Conservation (phyloP, 441 rosid species). For the Metrosideros polymorpha region DNA sequence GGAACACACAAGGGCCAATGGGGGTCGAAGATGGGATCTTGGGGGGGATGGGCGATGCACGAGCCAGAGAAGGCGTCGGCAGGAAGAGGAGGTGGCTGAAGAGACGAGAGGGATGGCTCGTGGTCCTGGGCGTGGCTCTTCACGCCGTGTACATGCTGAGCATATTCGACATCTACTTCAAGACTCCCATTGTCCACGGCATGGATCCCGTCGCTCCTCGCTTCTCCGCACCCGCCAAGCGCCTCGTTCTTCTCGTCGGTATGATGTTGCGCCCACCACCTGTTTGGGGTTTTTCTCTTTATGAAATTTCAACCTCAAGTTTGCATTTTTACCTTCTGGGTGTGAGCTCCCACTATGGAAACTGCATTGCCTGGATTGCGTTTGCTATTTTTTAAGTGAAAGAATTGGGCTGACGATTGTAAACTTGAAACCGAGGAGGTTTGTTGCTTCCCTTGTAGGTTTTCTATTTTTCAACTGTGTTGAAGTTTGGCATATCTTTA, state of each 20-base stretch:
- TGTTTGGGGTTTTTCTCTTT: background rate
- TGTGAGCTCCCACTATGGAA: background rate
- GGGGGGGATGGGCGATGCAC: conserved; percentile 9
- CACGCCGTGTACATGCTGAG: conserved; percentile 92
- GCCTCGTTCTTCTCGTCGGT: conserved; percentile 87
- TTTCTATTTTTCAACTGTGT: background rate
- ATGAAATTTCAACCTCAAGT: background rate
- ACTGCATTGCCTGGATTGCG: background rate
- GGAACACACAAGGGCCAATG: conserved; percentile 2
- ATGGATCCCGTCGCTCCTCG: conserved; percentile 83
- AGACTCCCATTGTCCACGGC: conserved; percentile 92
- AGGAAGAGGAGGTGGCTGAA: conserved; percentile 44
- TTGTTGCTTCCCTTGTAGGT: background rate
- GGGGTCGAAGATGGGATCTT: conserved; percentile 22
- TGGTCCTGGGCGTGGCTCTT: conserved; percentile 69
- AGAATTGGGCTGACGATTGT: background rate
- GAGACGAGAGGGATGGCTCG: conserved; percentile 74
- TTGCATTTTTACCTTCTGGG: background rate
- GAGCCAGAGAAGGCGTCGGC: conserved; percentile 5
- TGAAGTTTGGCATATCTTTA: background rate
- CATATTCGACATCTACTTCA: conserved; percentile 96
- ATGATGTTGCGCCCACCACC: background rate
- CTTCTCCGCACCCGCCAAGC: conserved; percentile 74
- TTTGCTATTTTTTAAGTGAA: background rate
- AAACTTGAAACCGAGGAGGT: background rate